Conservation (phyloP, 1,139 yeast genomes). For the Lodderomyces oxycetoniae region DNA sequence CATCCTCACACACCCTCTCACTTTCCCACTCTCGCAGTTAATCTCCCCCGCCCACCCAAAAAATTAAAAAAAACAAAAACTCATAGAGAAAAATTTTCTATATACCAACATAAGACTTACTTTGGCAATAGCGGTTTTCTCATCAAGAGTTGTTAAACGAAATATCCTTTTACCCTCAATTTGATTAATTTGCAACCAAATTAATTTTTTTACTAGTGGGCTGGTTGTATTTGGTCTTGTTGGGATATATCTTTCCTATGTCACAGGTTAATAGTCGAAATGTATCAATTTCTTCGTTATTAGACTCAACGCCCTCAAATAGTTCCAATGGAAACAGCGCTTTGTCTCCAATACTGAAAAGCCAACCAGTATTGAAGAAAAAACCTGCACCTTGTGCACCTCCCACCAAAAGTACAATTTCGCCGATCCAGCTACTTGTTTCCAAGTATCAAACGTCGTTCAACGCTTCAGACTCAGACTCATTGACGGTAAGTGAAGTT, state of each 20-base stretch:
- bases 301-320: constrained; percentile 3
- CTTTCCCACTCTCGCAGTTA: background rate
- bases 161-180: background rate
- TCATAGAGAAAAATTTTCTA: no score
- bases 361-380: background rate
- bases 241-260: constrained; percentile 2
- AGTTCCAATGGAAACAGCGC: background rate
- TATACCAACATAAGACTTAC: background rate
- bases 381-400: no score
- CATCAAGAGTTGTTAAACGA: background rate
- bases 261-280: constrained; percentile 3
- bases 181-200: background rate
- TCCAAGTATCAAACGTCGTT: constrained; percentile 24
- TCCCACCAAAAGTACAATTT: constrained; percentile 1
- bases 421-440: constrained; percentile 17
- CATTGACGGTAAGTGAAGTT: constrained; percentile 12
- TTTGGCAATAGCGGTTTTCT: no score
- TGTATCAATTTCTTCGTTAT: constrained; percentile 22
- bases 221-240: no score
- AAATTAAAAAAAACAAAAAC: background rate
- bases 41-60: background rate
- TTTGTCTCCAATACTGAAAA: background rate
- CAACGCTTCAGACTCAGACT: constrained; percentile 15
- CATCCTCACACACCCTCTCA: background rate
- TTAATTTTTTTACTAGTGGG: no score